Percentiles rank a stretch among this genome's conserved stretches.
These are phyloP conservation scores for Backusella mclennaniae DNA, from an alignment of 192 early-diverging fungal genomes.

Conservation along the genomic window DNA sequence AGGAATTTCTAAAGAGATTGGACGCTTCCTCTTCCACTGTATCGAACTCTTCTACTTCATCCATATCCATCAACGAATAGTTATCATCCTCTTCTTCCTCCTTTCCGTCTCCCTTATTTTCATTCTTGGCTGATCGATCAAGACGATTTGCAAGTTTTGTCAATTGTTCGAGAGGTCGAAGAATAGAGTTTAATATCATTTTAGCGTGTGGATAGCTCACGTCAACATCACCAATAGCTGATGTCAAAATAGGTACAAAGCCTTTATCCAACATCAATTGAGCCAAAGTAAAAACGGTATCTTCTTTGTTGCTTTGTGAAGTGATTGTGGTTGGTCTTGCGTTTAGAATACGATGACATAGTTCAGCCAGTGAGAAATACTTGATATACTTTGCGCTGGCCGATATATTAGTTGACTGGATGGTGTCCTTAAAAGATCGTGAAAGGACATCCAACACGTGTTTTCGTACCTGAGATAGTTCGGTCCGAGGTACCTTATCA, in stretches of 20 bases:
- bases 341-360: constrained; percentile 68
- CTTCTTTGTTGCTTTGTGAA: constrained; percentile 55
- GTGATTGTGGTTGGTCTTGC: constrained; percentile 33
- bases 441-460: constrained; percentile 67
- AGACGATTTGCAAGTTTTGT: constrained; percentile 86
- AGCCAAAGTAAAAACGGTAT: constrained; percentile 57
- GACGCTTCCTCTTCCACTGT: constrained; percentile 60
- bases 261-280: constrained; percentile 86
- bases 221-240: constrained; percentile 79
- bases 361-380: constrained; percentile 65
- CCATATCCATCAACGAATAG: constrained; percentile 34
- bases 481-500: constrained; percentile 50
- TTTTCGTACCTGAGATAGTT: constrained; percentile 56
- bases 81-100: background rate
- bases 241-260: constrained; percentile 75
- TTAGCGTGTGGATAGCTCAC: constrained; percentile 84
- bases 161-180: constrained; percentile 87
- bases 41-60: constrained; percentile 68
- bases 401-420: constrained; percentile 34
- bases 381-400: constrained; percentile 61
- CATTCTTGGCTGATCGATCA: constrained; percentile 58
- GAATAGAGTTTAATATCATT: constrained; percentile 67
- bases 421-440: constrained; percentile 60
- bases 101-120: constrained; percentile 63
- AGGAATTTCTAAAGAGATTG: constrained; percentile 78